Conservation (phyloP, 1,139 yeast species). For the Candida pseudoviswanathii region DNA sequence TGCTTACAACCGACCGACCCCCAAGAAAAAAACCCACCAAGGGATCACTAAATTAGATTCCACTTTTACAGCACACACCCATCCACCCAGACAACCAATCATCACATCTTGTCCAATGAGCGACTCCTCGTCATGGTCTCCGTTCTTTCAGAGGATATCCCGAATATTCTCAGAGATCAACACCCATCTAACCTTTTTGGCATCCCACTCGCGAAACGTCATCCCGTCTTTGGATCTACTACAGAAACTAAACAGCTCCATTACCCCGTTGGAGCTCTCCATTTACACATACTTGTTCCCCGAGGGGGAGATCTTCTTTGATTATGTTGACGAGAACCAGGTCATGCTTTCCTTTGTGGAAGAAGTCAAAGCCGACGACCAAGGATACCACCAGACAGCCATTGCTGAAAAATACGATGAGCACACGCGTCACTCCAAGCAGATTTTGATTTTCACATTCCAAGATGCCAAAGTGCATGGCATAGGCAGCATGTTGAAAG, state of each 20-base stretch:
- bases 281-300: constrained; percentile 66
- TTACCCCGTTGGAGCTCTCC: constrained; percentile 58
- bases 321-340: constrained; percentile 76
- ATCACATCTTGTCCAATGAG: neutral
- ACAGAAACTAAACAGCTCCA: constrained; percentile 31
- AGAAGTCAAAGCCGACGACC: constrained; percentile 36
- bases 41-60: neutral
- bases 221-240: constrained; percentile 42
- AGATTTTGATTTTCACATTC: constrained; percentile 74
- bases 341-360: constrained; percentile 31
- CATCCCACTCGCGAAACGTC: constrained; percentile 45
- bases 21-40: neutral
- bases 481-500: constrained; percentile 33
- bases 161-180: constrained; percentile 35
- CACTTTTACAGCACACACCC: too few species aligned
- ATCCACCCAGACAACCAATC: neutral
- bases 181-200: constrained; percentile 45
- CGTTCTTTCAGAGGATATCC: constrained; percentile 20
- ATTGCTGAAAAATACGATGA: constrained; percentile 36
- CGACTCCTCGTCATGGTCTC: constrained; percentile 9
- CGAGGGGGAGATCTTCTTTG: constrained; percentile 61
- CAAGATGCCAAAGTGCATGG: constrained; percentile 61
- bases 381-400: constrained; percentile 44
- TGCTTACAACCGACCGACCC: neutral
- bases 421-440: constrained; percentile 32